A percentile compares a stretch with the other conserved stretches of the same genome.
Conservation (phyloP, 1,139 yeast species). For the Diutina catenulata region DNA sequence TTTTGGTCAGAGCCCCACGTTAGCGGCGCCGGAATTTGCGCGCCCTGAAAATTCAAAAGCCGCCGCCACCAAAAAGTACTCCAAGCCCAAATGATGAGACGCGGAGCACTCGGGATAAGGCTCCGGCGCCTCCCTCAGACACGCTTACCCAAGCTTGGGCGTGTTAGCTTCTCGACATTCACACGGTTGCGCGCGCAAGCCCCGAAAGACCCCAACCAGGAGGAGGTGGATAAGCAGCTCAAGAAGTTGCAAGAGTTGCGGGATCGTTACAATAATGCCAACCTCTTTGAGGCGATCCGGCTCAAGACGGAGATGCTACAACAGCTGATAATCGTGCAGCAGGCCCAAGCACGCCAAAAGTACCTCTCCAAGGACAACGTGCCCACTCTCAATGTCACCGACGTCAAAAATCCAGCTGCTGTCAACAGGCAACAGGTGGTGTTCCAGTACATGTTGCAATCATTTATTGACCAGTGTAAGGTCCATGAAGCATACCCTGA, state of each 20-base stretch:
- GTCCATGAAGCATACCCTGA: background rate
- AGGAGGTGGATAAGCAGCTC: background rate
- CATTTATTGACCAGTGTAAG: slow-evolving; percentile 1
- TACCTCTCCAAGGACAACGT: background rate
- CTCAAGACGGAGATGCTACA: background rate
- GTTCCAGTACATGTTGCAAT: background rate
- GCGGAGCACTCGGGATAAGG: too few species aligned
- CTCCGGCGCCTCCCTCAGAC: too few species aligned
- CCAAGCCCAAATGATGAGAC: too few species aligned
- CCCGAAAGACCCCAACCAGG: background rate
- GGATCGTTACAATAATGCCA: background rate
- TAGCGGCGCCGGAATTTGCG: too few species aligned
- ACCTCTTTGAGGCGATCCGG: background rate
- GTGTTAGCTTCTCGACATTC: too few species aligned
- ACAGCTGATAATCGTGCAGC: background rate
- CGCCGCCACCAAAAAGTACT: too few species aligned
- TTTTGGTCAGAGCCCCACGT: too few species aligned
- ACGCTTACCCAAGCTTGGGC: too few species aligned
- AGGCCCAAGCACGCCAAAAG: background rate
- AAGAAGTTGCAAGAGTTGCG: background rate
- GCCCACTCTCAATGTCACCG: background rate
- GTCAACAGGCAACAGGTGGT: background rate
- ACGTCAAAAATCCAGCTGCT: background rate
- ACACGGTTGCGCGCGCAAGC: too few species aligned
- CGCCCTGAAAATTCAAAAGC: too few species aligned